Base-by-base conservation (phyloP, 78 protist genomes). In the Diacronema lutheri region DNA sequence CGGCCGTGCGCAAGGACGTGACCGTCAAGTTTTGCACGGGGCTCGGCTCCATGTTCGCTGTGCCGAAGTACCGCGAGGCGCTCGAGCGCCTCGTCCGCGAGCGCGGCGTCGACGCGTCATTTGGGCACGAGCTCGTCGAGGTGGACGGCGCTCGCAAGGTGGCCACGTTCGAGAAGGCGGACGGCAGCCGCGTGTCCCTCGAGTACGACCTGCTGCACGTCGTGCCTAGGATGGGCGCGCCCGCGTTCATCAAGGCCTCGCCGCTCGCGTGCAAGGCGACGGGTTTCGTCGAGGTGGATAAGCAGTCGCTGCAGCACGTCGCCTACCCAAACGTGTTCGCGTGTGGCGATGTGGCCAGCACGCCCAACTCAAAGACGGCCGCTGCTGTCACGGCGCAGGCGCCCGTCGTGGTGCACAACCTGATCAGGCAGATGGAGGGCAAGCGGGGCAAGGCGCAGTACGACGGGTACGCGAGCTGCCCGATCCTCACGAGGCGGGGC, bases 321-420 rank as follows among this genome's bases (percentile, higher is more conserved):
- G 38, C 44, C 26, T 92, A 80, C 62, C 78, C 61, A 0, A 92
- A 92, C 86, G 89, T 92, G 2, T 92, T 92, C 64, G 37, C 88
- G 9, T 26, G 88, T 10, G 94, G 94, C 21, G 94, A 92, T 56
- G 68, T 69, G 71, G 23, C 88, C n/a, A 89, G 65, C 76, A 16
- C 86, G 9, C 94, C 94, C 50, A 92, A 90, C 12, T 86, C 90
- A 23, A 92, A 92, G 88, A 92, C 94, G n/a, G 90, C 91, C 3
- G 94, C 94, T 0, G 94, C 94, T 56, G 83, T 92, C 57, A 74
- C 94, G 1, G 31, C 74, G n/a, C 91, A 92, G 60, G 60, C 60
- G 60, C 50, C 50, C 50, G 50, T 44, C 50, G 16, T 44, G 16
- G 50, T 44, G 50, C 50, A 44, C 50, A 44, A 44, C 50, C 50